Evolutionary conservation across 2,329 filamentous ascomycete genomes (phyloP).

Genomic region (Fusarium newnesense): DNA sequence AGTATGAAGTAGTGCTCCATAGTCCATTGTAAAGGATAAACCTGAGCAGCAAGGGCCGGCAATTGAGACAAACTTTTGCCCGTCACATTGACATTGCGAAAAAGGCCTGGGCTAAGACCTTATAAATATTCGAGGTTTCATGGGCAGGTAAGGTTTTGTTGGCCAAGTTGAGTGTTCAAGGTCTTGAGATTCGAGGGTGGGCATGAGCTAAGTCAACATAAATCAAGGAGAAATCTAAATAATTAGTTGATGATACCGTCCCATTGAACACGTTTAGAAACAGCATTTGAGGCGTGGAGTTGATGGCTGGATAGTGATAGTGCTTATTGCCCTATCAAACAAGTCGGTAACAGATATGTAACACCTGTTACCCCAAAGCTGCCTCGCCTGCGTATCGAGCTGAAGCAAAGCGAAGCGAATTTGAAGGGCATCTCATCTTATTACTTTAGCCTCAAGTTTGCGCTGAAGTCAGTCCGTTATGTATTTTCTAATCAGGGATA

Average conservation of each 20-base stretch:
- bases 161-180: neutral
- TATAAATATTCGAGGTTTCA: neutral
- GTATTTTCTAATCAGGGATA: neutral
- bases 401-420: neutral
- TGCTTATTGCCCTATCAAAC: neutral
- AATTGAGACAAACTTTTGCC: neutral
- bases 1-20: neutral
- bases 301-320: neutral
- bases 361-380: slow-evolving; percentile 20
- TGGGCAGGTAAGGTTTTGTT: neutral
- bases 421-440: neutral
- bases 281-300: neutral
- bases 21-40: neutral
- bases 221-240: neutral
- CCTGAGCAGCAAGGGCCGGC: neutral
- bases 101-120: neutral
- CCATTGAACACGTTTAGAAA: neutral
- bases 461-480: neutral
- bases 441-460: slow-evolving; percentile 6
- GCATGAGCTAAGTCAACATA: neutral
- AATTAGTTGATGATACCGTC: neutral
- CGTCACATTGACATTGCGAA: neutral
- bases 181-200: neutral
- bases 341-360: slow-evolving; percentile 8
- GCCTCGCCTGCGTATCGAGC: slow-evolving; percentile 14